Base-by-base conservation (phyloP, 169 alveolate genomes). In the Eimeria zaria region DNA sequence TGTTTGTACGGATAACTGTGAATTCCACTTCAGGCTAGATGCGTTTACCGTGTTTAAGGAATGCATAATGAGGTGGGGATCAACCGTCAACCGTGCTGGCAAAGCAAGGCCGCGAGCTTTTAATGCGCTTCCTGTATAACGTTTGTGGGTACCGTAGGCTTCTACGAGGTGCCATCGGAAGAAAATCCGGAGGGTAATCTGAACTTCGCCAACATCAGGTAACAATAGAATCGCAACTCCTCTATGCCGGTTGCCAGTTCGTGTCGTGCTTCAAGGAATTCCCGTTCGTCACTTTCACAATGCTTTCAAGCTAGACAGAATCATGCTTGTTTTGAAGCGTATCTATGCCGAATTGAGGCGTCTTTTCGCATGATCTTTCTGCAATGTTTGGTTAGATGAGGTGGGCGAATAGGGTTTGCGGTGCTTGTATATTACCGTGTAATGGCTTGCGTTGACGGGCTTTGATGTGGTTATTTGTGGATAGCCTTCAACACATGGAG, bases 131-230 rank as follows among this genome's bases (percentile, higher is more conserved):
- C 83, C 33, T 69, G 80, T 69, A 51, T 22, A 78, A 44, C 46
- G 64, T 64, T n/a, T 46, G 64, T 46, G 20, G 64, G 64, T 22
- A 24, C 64, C 36, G 24, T 44, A 87, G 93, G 99, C 22, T 98
- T 98, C 85, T 99, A 98, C 97, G 98, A 51, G 99, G 98, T 76
- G 99, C 99, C 97, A 94, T 97, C 76, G 97, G 99, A 84, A 97
- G 98, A 95, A 98, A 98, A 41, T 98, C 98, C 97, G 69, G 97
- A 90, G 96, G 98, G 94, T 64, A 98, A 97, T 89, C 98, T 48
- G 98, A 94, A 95, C 58, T 69, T 95, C 22, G 97, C 94, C 41
- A 89, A 97, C 44, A 95, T 91, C 69, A 97, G 98, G 96, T 36
- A 89, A 98, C 18, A 97, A 98, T 92, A 97, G n/a, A 53, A 20